These are phyloP conservation scores for Fusarium sp. DNA, from an alignment of 2,329 filamentous ascomycete species.

Conservation along the genomic window DNA sequence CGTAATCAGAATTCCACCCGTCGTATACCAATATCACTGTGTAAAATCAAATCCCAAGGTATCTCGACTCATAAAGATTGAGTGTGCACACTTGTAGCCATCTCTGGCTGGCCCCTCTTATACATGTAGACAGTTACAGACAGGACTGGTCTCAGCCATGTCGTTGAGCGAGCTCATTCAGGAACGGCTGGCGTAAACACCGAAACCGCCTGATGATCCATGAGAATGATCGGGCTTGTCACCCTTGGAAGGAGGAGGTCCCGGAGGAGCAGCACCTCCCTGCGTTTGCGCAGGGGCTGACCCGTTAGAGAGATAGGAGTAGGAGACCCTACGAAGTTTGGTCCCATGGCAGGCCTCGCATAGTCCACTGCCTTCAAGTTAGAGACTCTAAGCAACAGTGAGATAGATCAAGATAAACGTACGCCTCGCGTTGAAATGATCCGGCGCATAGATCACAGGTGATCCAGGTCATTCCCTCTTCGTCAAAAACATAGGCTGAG, in stretches of 20 bases:
- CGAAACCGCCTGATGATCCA: constrained; percentile 28
- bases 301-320: constrained; percentile 32
- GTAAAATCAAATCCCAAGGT: constrained; percentile 24
- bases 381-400: neutral
- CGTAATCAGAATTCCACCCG: constrained; percentile 4
- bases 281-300: constrained; percentile 14
- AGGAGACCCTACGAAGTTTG: constrained; percentile 40
- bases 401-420: neutral
- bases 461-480: constrained; percentile 43
- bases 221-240: constrained; percentile 24
- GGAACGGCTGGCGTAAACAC: constrained; percentile 19
- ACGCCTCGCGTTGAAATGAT: constrained; percentile 39
- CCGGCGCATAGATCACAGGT: constrained; percentile 42
- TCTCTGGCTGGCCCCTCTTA: constrained; percentile 23
- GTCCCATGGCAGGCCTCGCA: constrained; percentile 42
- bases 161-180: constrained; percentile 4
- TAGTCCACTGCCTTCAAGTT: constrained; percentile 8
- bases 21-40: neutral
- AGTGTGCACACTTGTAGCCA: constrained; percentile 32
- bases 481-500: constrained; percentile 37
- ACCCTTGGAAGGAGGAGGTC: constrained; percentile 30
- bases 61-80: constrained; percentile 28
- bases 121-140: constrained; percentile 40
- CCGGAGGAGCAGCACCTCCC: constrained; percentile 22
- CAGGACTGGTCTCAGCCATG: constrained; percentile 3